These are phyloP conservation scores for Beauveria varroae DNA, from an alignment of 2,329 filamentous ascomycete species.

Conservation along the genomic window DNA sequence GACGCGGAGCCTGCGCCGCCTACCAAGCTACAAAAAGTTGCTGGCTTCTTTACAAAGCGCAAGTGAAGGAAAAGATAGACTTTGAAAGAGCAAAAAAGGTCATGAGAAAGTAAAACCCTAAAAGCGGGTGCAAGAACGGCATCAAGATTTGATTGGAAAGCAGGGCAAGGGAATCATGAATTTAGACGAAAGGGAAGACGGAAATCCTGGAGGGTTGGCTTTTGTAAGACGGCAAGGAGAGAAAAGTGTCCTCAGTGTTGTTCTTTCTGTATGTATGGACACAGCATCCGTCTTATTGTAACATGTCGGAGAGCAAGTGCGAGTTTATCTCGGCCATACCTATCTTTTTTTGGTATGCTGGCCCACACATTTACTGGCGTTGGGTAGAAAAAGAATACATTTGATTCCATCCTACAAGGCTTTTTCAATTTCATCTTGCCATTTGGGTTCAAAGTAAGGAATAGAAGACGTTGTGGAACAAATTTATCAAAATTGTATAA, in stretches of 20 bases:
- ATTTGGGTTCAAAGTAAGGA: too few relatives aligned
- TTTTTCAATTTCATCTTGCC: too few relatives aligned
- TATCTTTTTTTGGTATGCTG: neutral
- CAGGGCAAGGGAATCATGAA: conserved; percentile 4
- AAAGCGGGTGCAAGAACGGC: neutral
- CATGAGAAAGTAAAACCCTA: neutral
- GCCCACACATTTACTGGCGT: conserved; percentile 6
- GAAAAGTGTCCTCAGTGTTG: neutral
- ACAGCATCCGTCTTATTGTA: conserved; percentile 6
- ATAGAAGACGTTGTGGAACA: neutral
- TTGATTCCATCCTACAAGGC: neutral
- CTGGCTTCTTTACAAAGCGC: conserved; percentile 21
- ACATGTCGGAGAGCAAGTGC: conserved; percentile 1
- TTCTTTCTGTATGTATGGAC: conserved; percentile 3
- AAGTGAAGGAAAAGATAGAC: neutral
- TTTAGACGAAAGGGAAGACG: neutral
- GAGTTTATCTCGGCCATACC: neutral
- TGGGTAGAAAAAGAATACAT: conserved; percentile 5
- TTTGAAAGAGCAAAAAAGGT: neutral
- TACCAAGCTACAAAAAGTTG: conserved; percentile 36
- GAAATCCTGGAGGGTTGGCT: neutral
- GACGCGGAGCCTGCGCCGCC: conserved; percentile 42
- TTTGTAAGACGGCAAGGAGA: neutral
- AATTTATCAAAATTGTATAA: neutral
- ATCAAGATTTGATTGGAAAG: neutral